Evolutionary conservation across 495 filamentous ascomycete genomes (phyloP).

Genomic region (Hypoxylon fuscum): DNA sequence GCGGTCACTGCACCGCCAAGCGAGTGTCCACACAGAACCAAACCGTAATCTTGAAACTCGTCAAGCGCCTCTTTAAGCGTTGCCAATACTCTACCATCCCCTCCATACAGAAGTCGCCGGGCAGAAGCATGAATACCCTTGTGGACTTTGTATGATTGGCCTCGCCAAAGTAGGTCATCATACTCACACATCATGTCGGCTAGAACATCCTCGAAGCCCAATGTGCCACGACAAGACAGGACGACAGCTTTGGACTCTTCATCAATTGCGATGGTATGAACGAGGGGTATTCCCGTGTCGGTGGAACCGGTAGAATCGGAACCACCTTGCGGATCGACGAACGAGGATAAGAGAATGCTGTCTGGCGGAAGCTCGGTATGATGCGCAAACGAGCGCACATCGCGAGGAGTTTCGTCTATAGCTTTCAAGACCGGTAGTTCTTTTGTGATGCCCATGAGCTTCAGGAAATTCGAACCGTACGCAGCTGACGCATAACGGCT

Average conservation of each 20-base stretch:
- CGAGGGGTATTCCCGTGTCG: slow-evolving; percentile 76
- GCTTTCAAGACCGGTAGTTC: slow-evolving; percentile 56
- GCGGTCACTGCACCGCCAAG: slow-evolving; percentile 80
- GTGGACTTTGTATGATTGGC: slow-evolving; percentile 75
- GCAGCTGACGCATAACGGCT: slow-evolving; percentile 81
- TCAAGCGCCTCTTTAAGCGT: slow-evolving; percentile 76
- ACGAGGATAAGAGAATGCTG: slow-evolving; percentile 78
- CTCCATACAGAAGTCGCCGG: slow-evolving; percentile 70
- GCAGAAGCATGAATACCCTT: slow-evolving; percentile 87
- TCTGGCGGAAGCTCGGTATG: slow-evolving; percentile 73
- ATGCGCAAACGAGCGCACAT: slow-evolving; percentile 75
- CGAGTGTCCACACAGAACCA: slow-evolving; percentile 80
- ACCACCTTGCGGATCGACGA: slow-evolving; percentile 78
- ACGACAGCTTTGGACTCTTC: slow-evolving; percentile 82
- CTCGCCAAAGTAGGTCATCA: slow-evolving; percentile 73
- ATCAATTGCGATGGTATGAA: slow-evolving; percentile 81
- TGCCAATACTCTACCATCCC: slow-evolving; percentile 70
- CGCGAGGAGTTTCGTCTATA: slow-evolving; percentile 65
- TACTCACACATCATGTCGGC: slow-evolving; percentile 87
- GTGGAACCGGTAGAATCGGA: slow-evolving; percentile 76
- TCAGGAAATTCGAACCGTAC: slow-evolving; percentile 76
- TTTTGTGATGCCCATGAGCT: slow-evolving; percentile 71
- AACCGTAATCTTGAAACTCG: slow-evolving; percentile 75
- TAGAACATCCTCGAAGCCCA: slow-evolving; percentile 82
- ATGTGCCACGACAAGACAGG: slow-evolving; percentile 77